Evolutionary conservation across 176 grass and related monocot species (phyloP).

Genomic region (Zea luxurians): DNA sequence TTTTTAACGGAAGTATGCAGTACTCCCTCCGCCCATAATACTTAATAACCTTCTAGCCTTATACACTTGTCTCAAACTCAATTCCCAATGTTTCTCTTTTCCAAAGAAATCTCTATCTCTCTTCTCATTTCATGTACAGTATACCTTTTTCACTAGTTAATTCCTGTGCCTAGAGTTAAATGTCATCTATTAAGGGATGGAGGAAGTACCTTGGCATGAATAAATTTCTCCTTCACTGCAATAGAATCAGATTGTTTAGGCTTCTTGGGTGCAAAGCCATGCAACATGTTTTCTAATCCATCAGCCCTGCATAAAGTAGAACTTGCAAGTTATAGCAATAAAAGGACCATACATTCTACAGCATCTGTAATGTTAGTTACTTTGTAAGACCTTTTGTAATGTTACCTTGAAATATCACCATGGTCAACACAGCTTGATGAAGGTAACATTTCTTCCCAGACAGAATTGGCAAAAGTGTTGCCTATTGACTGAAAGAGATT

Average conservation of each 20-base stretch:
- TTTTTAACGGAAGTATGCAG: not conserved
- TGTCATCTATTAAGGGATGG: not conserved
- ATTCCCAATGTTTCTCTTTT: not conserved
- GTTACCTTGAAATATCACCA: conserved; percentile 67
- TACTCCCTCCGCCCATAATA: not conserved
- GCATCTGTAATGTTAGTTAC: conserved; percentile 10
- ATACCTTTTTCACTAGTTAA: not conserved
- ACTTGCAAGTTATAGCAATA: conserved; percentile 40
- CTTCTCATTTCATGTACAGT: not conserved
- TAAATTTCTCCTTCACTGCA: conserved; percentile 95
- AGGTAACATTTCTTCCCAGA: conserved; percentile 87
- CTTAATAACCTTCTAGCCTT: not conserved
- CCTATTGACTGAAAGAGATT: conserved; percentile 96
- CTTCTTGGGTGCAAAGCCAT: conserved; percentile 49
- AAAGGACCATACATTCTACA: conserved; percentile 11
- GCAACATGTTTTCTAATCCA: conserved; percentile 52
- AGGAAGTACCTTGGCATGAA: conserved; percentile 86
- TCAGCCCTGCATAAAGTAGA: conserved; percentile 51
- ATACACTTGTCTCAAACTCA: not conserved
- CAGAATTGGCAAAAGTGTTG: conserved; percentile 84
- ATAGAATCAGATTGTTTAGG: conserved; percentile 88
- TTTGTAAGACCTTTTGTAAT: conserved; percentile 18
- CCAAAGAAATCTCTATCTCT: not conserved
- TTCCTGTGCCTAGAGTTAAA: not conserved
- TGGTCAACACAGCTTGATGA: conserved; percentile 45